Evolutionary conservation across 805 yeast species (phyloP).

Genomic region (Teunomyces lycoperdinae): DNA sequence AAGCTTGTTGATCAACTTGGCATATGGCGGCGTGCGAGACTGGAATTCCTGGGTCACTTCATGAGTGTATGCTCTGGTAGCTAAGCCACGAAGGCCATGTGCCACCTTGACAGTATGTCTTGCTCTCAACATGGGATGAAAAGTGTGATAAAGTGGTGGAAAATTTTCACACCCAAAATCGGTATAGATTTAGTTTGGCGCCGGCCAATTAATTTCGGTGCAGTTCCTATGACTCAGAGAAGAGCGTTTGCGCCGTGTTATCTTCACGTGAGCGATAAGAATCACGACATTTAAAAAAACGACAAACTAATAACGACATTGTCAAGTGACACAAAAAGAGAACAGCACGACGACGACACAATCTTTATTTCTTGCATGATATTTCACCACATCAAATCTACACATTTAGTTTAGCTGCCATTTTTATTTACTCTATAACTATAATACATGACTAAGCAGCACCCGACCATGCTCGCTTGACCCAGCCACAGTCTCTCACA

Average conservation of each 20-base stretch:
- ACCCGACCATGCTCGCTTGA: constrained; percentile 66
- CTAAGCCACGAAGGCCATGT: constrained; percentile 20
- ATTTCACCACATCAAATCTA: neutral
- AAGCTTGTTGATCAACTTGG: constrained; percentile 65
- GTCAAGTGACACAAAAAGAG: neutral
- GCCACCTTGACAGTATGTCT: constrained; percentile 7
- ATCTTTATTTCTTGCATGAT: too few species aligned
- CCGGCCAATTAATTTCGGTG: constrained; percentile 2
- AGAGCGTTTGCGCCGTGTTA: neutral
- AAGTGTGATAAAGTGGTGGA: neutral
- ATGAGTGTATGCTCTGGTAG: constrained; percentile 27
- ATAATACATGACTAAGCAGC: neutral
- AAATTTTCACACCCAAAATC: neutral
- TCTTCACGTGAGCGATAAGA: constrained; percentile 1
- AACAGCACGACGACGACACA: too few species aligned
- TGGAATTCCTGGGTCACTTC: constrained; percentile 57
- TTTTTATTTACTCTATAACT: neutral
- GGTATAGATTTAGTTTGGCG: neutral
- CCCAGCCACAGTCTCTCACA: constrained; percentile 83
- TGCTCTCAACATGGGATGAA: constrained; percentile 14
- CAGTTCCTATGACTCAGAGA: constrained; percentile 2
- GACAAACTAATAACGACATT: neutral
- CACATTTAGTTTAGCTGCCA: neutral
- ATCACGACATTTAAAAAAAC: neutral
- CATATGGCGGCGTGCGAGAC: constrained; percentile 85